Base-by-base conservation (phyloP, 1,139 yeast genomes). In the Sugiyamaella sp. region DNA sequence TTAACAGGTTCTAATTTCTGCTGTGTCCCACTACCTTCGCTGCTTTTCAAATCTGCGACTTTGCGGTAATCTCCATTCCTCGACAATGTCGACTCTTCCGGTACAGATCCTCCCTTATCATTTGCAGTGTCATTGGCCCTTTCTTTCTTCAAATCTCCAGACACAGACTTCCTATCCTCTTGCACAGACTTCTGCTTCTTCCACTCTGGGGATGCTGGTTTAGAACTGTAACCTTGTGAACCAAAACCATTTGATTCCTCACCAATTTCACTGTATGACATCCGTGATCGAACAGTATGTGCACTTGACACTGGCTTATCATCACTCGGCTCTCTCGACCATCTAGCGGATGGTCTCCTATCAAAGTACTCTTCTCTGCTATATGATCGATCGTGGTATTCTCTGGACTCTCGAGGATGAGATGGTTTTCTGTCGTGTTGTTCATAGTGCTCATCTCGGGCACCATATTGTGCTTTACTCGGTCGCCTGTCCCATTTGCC, bases 281-380 rank as follows among this genome's bases (percentile, higher is more conserved):
- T 25, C 16, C 50, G 44, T 2, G 44, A 27, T n/a, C 44, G 17
- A 25, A 46, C 29, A 4, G 50, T 22, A 39, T 46, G 50, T 25
- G 50, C 25, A 25, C n/a, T 29, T 2, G 44, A 6, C 19, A 14
- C 39, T 12, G n/a, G 14, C 22, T 46, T 46, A 19, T 53, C 56
- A 16, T 44, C 56, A 38, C 56, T 49, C n/a, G 46, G 35, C 22
- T 53, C 56, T 29, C 53, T 39, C 3, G 53, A 45, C 37, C 45
- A 17, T 25, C 56, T n/a, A 21, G 40, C 21, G 6, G 53, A 22
- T 25, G 17, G n/a, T 39, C 50, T 27, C 25, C 44, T n/a, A 22
- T 46, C 50, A n/a, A 46, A 46, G 29, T 49, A 32, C 4, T 52
- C 54, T 8, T 56, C 59, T 33, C 60, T 37, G 22, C 42, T 24